Percentiles rank a stretch among this genome's conserved stretches.
These are phyloP conservation scores for Martensiomyces pterosporus DNA, from an alignment of 192 early-diverging fungal genomes.

Conservation along the genomic window DNA sequence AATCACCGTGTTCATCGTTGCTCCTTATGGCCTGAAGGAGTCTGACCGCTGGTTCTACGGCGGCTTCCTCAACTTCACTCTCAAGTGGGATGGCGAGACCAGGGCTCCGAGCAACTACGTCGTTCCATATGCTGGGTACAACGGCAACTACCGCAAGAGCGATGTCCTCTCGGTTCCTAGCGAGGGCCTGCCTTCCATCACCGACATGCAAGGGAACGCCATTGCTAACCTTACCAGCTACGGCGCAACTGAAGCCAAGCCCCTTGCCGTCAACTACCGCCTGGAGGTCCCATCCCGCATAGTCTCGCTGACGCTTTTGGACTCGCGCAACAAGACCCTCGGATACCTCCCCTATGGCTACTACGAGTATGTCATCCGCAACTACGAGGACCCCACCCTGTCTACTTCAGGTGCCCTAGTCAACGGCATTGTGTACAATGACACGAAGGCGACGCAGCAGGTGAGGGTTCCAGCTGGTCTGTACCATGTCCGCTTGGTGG, in stretches of 20 bases:
- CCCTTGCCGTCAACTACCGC: constrained; percentile 1
- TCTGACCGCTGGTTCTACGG: constrained; percentile 47
- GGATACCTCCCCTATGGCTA: constrained; percentile 34
- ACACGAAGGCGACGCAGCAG: constrained; percentile 7
- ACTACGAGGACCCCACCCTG: background rate
- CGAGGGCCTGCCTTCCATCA: constrained; percentile 13
- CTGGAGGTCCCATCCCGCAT: constrained; percentile 25
- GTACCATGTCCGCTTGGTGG: constrained; percentile 28
- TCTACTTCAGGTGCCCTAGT: background rate
- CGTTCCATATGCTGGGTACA: constrained; percentile 48
- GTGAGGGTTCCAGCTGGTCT: constrained; percentile 20
- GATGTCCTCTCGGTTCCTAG: constrained; percentile 17
- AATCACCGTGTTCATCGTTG: constrained; percentile 20
- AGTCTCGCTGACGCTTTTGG: constrained; percentile 13
- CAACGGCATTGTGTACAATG: constrained; percentile 11
- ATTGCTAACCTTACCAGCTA: background rate
- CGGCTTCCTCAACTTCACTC: constrained; percentile 33
- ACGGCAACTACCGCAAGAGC: constrained; percentile 33
- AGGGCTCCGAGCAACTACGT: constrained; percentile 1
- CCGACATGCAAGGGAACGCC: constrained; percentile 3
- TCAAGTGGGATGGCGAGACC: constrained; percentile 21
- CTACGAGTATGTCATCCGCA: constrained; percentile 9
- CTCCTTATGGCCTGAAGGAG: constrained; percentile 29
- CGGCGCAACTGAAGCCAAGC: background rate
- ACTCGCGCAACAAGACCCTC: constrained; percentile 7